Conservation (phyloP, 2,329 filamentous ascomycete genomes). For the Dactylellina parvicollis region DNA sequence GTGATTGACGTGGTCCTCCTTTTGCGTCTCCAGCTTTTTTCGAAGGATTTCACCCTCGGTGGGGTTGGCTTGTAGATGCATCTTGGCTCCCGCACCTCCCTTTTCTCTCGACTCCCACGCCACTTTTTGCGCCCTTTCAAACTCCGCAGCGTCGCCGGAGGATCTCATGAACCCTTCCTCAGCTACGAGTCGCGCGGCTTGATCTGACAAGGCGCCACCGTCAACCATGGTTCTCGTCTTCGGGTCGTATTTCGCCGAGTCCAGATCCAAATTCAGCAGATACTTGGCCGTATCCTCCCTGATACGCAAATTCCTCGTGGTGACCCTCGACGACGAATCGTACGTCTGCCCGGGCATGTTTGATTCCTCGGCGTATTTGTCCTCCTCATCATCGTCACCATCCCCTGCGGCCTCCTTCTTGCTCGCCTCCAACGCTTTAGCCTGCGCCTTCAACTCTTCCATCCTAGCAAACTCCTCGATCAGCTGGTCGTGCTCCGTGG, state of each 20-base stretch:
- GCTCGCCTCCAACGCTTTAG: slow-evolving; percentile 63
- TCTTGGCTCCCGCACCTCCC: slow-evolving; percentile 72
- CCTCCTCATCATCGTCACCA: slow-evolving; percentile 69
- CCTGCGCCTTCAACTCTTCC: slow-evolving; percentile 74
- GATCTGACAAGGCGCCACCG: slow-evolving; percentile 77
- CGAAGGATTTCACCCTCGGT: slow-evolving; percentile 87
- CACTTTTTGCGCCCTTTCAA: slow-evolving; percentile 86
- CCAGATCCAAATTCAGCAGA: slow-evolving; percentile 89
- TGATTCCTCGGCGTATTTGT: slow-evolving; percentile 90
- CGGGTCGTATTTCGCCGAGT: slow-evolving; percentile 96
- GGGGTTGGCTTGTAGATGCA: slow-evolving; percentile 95
- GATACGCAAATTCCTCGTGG: slow-evolving; percentile 87
- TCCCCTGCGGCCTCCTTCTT: slow-evolving; percentile 66
- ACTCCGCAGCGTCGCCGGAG: slow-evolving; percentile 90
- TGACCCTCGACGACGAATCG: slow-evolving; percentile 74
- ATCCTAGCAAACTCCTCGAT: slow-evolving; percentile 88
- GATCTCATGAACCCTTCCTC: slow-evolving; percentile 91
- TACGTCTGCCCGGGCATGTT: slow-evolving; percentile 85
- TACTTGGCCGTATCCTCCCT: slow-evolving; percentile 98
- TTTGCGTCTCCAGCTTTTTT: slow-evolving; percentile 72
- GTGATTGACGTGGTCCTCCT: slow-evolving; percentile 70
- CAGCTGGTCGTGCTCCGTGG: slow-evolving; percentile 84
- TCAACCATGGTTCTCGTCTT: slow-evolving; percentile 94
- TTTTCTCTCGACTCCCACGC: slow-evolving; percentile 96
- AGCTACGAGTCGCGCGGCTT: slow-evolving; percentile 82